Evolutionary conservation across 306 rosid species (phyloP).

Genomic region (Quercus mongolica): DNA sequence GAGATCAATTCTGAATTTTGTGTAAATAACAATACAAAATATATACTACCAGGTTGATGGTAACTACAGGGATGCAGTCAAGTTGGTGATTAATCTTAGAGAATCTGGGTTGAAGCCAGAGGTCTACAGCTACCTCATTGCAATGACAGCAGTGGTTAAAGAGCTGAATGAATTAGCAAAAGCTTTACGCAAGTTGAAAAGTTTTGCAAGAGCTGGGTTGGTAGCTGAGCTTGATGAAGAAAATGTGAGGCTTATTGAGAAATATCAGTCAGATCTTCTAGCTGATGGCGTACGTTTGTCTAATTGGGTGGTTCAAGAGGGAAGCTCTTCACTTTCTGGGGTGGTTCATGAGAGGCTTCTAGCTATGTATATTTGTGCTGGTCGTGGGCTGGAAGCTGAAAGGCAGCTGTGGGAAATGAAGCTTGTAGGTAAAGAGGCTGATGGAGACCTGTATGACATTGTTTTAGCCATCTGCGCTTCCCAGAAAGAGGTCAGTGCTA

Average conservation of each 20-base stretch:
- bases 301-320: conserved; percentile 75
- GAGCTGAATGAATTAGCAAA: conserved; percentile 84
- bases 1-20: background rate
- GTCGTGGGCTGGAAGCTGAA: conserved; percentile 91
- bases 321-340: conserved; percentile 51
- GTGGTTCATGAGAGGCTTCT: conserved; percentile 91
- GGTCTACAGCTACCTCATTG: conserved; percentile 84
- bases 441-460: conserved; percentile 75
- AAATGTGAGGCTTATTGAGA: conserved; percentile 54
- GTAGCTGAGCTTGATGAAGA: conserved; percentile 58
- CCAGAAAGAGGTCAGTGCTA: conserved; percentile 64
- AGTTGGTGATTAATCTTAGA: conserved; percentile 66
- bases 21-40: conserved; percentile 15
- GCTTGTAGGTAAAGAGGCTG: conserved; percentile 89
- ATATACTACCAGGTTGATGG: conserved; percentile 62
- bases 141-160: conserved; percentile 93
- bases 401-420: conserved; percentile 94
- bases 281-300: conserved; percentile 67
- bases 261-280: conserved; percentile 75
- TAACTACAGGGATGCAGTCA: conserved; percentile 65
- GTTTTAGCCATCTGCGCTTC: conserved; percentile 95
- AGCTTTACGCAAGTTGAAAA: conserved; percentile 75
- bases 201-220: conserved; percentile 47
- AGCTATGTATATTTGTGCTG: conserved; percentile 93
- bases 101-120: conserved; percentile 92